Evolutionary conservation across 2,329 filamentous ascomycete species (phyloP), one percentile per base, ranked within the genome.

Genomic region (Sporothrix inflata): DNA sequence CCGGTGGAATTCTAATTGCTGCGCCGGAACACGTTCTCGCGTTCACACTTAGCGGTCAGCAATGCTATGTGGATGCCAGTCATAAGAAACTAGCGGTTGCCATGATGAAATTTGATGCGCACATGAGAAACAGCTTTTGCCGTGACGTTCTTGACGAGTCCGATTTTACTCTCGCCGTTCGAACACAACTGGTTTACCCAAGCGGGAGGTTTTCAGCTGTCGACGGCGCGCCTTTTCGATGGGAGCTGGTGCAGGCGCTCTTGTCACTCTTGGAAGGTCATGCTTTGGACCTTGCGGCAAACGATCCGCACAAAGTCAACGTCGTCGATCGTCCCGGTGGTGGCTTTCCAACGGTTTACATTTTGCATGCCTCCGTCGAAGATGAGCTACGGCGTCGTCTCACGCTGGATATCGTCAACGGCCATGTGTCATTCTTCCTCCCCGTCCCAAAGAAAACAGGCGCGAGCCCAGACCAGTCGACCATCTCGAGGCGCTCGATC

Each of bases 81-180:
- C 70, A 82, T 0, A 69, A 78, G 0, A 79, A 85, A 45, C 85
- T 86, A 0, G 77, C 75, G 0, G 9, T 12, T 2, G 76, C 75
- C 0, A 87, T 92, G 84, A 80, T 90, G 1, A 77, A 79, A 0
- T 82, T 83, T 0, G 87, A 91, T 38, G 72, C 78, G 0, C 88
- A 85, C 81, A 77, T 92, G 42, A 6, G 80, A 85, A 2, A 12
- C 21, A 5, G 72, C 73, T 76, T 81, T 1, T 86, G 84, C 2
- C 84, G 90, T 0, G 90, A 93, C 76, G 82, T 92, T 0, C 79
- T 92, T 0, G 90, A 92, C 74, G 90, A 92, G 76, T 90, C 84
- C 1, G 88, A 90, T 73, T 82, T 85, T 51, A 89, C 85, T 0
- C 78, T 90, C 0, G 84, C 84, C 0, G 82, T 85, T 0, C 85